Percentiles rank a stretch among this genome's conserved stretches.
phyloP scores from a whole-genome alignment of 1,284 basidiomycete species.

The Naganishia sp. region DNA sequence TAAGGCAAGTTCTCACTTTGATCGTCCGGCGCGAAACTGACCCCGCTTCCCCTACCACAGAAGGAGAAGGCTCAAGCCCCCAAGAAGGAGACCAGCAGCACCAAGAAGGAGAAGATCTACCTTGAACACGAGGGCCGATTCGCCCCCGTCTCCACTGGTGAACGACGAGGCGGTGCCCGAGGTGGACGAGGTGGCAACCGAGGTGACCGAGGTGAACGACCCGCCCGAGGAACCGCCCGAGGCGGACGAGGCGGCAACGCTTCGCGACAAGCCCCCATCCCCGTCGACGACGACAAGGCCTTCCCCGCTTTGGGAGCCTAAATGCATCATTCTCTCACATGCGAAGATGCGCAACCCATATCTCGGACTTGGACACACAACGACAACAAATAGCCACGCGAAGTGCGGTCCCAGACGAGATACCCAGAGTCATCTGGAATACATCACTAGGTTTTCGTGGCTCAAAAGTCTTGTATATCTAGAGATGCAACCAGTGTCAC shows the following conservation, averaged over 20 bases:
- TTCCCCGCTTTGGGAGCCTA: slow-evolving; percentile 72
- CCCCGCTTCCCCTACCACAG: slow-evolving; percentile 21
- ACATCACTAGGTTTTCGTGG: slow-evolving; percentile 20
- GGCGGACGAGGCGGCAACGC: slow-evolving; percentile 35
- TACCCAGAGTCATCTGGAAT: slow-evolving; percentile 6
- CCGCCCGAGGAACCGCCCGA: slow-evolving; percentile 40
- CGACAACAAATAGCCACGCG: slow-evolving; percentile 15
- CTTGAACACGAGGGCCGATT: slow-evolving; percentile 54
- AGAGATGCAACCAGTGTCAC: slow-evolving; percentile 21
- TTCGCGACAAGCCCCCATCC: slow-evolving; percentile 52
- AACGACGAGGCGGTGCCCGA: slow-evolving; percentile 29
- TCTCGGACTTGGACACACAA: not conserved
- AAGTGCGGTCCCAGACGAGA: slow-evolving; percentile 7
- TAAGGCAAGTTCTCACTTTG: slow-evolving; percentile 41
- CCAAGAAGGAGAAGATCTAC: slow-evolving; percentile 55
- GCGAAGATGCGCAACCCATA: slow-evolving; percentile 1
- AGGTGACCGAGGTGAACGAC: slow-evolving; percentile 41
- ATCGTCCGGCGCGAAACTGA: not conserved
- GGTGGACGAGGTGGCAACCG: slow-evolving; percentile 48
- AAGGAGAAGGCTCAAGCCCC: slow-evolving; percentile 42
- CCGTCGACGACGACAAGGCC: slow-evolving; percentile 73
- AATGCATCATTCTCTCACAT: slow-evolving; percentile 14
- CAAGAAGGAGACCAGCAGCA: slow-evolving; percentile 40
- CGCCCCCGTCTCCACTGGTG: slow-evolving; percentile 44
- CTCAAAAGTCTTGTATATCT: slow-evolving; percentile 28